phyloP scores from a whole-genome alignment of 139 green algal species.

The Dunaliella sp. region DNA sequence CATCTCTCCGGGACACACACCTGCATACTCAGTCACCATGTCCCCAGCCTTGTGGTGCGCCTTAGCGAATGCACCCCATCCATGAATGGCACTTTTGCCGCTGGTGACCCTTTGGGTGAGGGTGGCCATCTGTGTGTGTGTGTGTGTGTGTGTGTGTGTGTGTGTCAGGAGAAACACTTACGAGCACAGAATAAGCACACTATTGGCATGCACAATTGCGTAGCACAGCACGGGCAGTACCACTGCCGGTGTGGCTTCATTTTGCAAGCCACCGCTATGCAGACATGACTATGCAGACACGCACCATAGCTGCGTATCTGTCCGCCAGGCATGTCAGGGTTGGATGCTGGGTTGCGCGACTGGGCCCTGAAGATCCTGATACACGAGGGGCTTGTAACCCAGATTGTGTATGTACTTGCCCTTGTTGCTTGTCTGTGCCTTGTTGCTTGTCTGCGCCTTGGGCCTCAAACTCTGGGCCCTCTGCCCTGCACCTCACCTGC shows the following conservation, averaged over 20 bases:
- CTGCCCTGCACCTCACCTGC: background rate
- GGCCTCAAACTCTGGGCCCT: background rate
- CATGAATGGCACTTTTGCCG: conserved; percentile 84
- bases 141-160: background rate
- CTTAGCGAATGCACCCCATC: conserved; percentile 76
- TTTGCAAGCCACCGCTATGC: no score
- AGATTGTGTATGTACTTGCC: no score
- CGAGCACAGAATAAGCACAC: no score
- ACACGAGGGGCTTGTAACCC: no score
- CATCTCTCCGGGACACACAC: background rate
- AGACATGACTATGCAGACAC: no score
- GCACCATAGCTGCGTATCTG: background rate
- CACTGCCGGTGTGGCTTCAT: no score
- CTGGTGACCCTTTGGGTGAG: conserved; percentile 36
- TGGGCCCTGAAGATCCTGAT: no score
- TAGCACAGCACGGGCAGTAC: no score
- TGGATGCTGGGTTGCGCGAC: background rate
- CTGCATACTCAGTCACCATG: conserved; percentile 58
- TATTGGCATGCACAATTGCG: no score
- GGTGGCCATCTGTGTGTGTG: conserved; percentile 1
- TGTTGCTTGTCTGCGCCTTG: no score
- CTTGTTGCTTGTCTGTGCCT: no score
- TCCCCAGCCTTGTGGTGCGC: conserved; percentile 43
- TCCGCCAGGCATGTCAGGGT: background rate
- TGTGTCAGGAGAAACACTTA: no score